Conservation (phyloP, 331 rosid genomes). For the Acacia concinna region DNA sequence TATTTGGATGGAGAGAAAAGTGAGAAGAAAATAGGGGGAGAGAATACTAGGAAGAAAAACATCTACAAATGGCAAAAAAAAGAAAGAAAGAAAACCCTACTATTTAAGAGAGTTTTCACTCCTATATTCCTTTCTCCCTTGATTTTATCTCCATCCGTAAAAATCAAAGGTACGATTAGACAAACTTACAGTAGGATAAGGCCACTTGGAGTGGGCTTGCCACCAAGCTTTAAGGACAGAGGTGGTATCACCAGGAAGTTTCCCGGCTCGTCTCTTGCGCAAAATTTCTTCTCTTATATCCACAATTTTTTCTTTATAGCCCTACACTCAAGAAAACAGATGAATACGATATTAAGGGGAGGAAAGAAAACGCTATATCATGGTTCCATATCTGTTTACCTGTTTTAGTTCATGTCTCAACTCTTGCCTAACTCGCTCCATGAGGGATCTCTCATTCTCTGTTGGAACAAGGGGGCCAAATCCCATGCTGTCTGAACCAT, state of each 20-base stretch:
- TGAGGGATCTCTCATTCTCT: conserved; percentile 81
- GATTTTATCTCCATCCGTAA: too few species aligned
- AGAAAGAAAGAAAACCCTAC: too few species aligned
- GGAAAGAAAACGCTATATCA: background rate
- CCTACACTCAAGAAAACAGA: conserved; percentile 37
- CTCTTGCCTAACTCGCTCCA: conserved; percentile 95
- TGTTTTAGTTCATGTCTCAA: conserved; percentile 80
- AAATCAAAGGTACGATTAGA: background rate
- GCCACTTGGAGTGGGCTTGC: conserved; percentile 95
- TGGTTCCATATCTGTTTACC: conserved; percentile 33
- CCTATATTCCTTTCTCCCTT: too few species aligned
- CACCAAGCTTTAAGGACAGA: conserved; percentile 90
- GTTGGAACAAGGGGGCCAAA: conserved; percentile 93
- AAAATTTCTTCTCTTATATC: conserved; percentile 88
- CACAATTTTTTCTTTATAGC: conserved; percentile 86
- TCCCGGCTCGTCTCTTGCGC: conserved; percentile 90
- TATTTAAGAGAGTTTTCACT: too few species aligned
- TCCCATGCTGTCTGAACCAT: conserved; percentile 65
- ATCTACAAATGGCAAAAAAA: too few species aligned
- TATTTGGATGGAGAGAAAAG: too few species aligned
- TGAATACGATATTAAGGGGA: background rate
- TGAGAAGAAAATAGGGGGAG: too few species aligned
- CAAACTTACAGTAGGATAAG: conserved; percentile 85
- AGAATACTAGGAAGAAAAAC: too few species aligned
- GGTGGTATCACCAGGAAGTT: conserved; percentile 91